Conservation (phyloP, 2,329 filamentous ascomycete species). For the Clathrospora elynae region DNA sequence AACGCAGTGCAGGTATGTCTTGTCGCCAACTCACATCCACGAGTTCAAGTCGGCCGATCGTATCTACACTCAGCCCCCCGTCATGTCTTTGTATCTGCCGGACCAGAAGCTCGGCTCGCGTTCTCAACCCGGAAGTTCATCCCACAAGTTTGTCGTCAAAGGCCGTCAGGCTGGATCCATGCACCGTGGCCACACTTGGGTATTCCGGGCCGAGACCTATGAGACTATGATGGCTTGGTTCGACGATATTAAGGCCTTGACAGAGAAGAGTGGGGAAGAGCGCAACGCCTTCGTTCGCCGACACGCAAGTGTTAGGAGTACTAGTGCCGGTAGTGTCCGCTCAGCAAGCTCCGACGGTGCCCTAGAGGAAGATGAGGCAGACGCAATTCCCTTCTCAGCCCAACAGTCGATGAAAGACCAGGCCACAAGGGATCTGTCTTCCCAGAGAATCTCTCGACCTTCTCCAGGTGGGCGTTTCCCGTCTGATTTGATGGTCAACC, state of each 20-base stretch:
- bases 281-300: constrained; percentile 83
- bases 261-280: constrained; percentile 86
- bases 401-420: constrained; percentile 54
- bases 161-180: constrained; percentile 90
- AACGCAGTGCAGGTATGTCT: constrained; percentile 72
- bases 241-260: constrained; percentile 87
- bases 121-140: constrained; percentile 79
- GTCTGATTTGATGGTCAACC: constrained; percentile 86
- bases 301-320: constrained; percentile 76
- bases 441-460: constrained; percentile 65
- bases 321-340: constrained; percentile 66
- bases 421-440: constrained; percentile 42
- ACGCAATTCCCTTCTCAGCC: constrained; percentile 68
- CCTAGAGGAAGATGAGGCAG: constrained; percentile 62
- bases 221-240: constrained; percentile 99
- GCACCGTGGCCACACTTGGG: constrained; percentile 78
- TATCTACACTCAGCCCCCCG: constrained; percentile 75
- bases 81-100: constrained; percentile 94
- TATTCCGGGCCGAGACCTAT: constrained; percentile 70
- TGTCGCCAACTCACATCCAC: constrained; percentile 95
- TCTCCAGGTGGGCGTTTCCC: constrained; percentile 96
- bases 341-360: constrained; percentile 56
- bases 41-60: constrained; percentile 99
- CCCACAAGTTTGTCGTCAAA: constrained; percentile 97
- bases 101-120: constrained; percentile 96